Base-by-base conservation (phyloP, 345 rosid genomes). In the Durio zibethinus region DNA sequence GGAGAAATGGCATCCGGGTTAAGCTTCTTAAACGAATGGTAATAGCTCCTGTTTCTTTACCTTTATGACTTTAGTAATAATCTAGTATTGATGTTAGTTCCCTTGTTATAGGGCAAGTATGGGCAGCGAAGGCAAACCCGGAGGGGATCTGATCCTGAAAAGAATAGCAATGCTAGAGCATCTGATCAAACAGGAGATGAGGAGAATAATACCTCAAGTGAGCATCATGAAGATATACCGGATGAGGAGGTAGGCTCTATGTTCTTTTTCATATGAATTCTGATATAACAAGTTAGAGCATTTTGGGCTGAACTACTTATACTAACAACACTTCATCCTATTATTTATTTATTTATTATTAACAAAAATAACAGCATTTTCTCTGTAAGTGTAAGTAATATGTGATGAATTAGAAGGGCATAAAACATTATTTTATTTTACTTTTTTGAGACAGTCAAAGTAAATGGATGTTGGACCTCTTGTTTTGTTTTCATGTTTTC, bases 1-100 rank as follows among this genome's bases (percentile, higher is more conserved):
- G 99, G 98, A 89, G 99, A 88, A 92, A 90, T 83, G 99, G 99
- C 63, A 75, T 95, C 87, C 89, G 85, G 52, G 99, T 93, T 65
- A 95, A 90, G 84, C 92, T 87, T 86, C 92, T 90, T 47, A 92
- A 86, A 73, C 86, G 79, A 82, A 71, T 73, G 83, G 98, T 94
- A 85, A 72, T 85, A 77, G 71, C 50, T 42, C 65, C 35, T 23
- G 47, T 42, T 66, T 50, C 5, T 25, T 20, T 20, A 16, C 57
- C 77, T 57, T n/a, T 53, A 9, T 10, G 59, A 71, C 66, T 3
- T n/a, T 31, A 40, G 12, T 35, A n/a, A 25, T 25, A 35, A 56
- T 54, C n/a, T 12, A 70, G 62, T 31, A 27, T 66, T 76, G 54
- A 80, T 52, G 12, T 75, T 65, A 71, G 66, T 69, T 45, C 60